Conservation (phyloP, 1,284 basidiomycete genomes). For the Neolentinus lepideus region DNA sequence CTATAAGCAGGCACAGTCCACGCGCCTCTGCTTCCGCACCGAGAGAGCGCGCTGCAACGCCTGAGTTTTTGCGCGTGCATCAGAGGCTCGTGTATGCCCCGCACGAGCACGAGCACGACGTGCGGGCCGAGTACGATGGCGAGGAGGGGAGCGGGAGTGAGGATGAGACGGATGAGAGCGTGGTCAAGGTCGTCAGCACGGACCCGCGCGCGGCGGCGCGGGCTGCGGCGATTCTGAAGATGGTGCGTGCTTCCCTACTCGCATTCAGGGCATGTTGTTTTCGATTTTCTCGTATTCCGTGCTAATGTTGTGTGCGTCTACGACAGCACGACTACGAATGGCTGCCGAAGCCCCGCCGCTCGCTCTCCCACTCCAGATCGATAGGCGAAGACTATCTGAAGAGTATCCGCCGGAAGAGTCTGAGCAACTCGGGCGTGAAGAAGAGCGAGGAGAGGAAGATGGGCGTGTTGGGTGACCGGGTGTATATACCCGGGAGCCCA, state of each 20-base stretch:
- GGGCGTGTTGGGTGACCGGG: slow-evolving; percentile 43
- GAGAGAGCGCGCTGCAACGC: neutral
- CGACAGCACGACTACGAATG: slow-evolving; percentile 81
- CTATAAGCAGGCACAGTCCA: too few species aligned
- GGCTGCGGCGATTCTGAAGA: slow-evolving; percentile 85
- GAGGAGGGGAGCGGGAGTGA: slow-evolving; percentile 6
- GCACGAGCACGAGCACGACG: slow-evolving; percentile 6
- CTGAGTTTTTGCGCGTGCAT: neutral
- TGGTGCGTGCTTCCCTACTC: slow-evolving; percentile 38
- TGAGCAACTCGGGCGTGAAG: slow-evolving; percentile 27
- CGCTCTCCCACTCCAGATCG: slow-evolving; percentile 22
- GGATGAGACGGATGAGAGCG: slow-evolving; percentile 17
- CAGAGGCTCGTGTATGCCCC: neutral
- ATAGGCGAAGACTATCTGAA: slow-evolving; percentile 27
- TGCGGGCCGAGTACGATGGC: slow-evolving; percentile 13
- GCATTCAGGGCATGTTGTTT: neutral
- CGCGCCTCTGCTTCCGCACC: too few species aligned
- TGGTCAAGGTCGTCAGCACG: slow-evolving; percentile 73
- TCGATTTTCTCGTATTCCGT: neutral
- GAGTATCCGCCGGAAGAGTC: slow-evolving; percentile 25
- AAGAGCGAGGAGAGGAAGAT: slow-evolving; percentile 23
- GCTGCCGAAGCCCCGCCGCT: slow-evolving; percentile 42
- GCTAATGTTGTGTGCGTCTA: neutral
- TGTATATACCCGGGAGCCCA: slow-evolving; percentile 49
- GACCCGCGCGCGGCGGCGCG: slow-evolving; percentile 80